A percentile compares a stretch with the other conserved stretches of the same genome.
Evolutionary conservation across 2,329 filamentous ascomycete genomes (phyloP).

Genomic region (Hypoxylon sp.): DNA sequence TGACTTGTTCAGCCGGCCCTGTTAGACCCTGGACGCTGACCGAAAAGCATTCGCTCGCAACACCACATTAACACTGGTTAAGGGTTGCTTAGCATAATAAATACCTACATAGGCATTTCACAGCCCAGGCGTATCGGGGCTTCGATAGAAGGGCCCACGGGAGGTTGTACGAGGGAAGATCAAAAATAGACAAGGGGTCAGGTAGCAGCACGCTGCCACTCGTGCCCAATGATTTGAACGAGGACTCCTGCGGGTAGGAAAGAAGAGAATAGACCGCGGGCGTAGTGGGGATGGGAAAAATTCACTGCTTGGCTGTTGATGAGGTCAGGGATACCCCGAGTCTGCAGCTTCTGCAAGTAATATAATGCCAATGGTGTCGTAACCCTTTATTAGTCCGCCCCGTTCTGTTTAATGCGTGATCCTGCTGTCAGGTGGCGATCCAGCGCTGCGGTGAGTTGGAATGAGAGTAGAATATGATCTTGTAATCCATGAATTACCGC

Average conservation of each 20-base stretch:
- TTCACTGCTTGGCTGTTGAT: slow-evolving; percentile 45
- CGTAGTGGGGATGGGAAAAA: slow-evolving; percentile 52
- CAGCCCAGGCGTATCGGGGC: slow-evolving; percentile 42
- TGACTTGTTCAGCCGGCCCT: slow-evolving; percentile 52
- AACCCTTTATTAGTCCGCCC: slow-evolving; percentile 24
- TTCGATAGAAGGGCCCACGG: slow-evolving; percentile 39
- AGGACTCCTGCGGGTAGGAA: slow-evolving; percentile 47
- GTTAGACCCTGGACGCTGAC: slow-evolving; percentile 47
- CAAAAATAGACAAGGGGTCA: slow-evolving; percentile 50
- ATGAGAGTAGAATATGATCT: slow-evolving; percentile 12
- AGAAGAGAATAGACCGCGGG: slow-evolving; percentile 49
- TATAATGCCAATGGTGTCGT: slow-evolving; percentile 46
- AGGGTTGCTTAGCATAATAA: slow-evolving; percentile 19
- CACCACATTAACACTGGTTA: slow-evolving; percentile 34
- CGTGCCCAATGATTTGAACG: slow-evolving; percentile 56
- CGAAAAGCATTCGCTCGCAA: slow-evolving; percentile 48
- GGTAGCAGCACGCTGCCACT: slow-evolving; percentile 54
- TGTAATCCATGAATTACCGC: slow-evolving; percentile 14
- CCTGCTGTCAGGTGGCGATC: slow-evolving; percentile 41
- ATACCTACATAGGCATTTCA: slow-evolving; percentile 5
- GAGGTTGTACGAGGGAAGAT: slow-evolving; percentile 44
- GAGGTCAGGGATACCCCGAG: slow-evolving; percentile 45
- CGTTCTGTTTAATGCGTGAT: slow-evolving; percentile 32
- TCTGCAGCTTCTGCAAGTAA: slow-evolving; percentile 47
- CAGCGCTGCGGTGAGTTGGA: slow-evolving; percentile 33